These are phyloP conservation scores for Mariannaea elegans DNA, from an alignment of 2,329 filamentous ascomycete species.

Conservation along the genomic window DNA sequence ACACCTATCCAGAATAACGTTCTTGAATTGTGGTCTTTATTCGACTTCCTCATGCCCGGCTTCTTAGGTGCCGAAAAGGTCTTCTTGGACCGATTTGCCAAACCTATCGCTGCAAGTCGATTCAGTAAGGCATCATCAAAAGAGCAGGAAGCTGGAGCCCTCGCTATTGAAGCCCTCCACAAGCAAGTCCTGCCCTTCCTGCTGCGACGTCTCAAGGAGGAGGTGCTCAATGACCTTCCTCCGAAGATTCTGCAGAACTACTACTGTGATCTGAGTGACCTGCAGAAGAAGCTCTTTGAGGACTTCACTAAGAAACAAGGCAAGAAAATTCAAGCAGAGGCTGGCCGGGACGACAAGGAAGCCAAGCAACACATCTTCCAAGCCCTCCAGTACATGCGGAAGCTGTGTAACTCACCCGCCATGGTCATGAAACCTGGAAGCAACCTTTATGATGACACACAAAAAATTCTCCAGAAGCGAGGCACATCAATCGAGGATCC, in stretches of 20 bases:
- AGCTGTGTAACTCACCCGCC: slow-evolving; percentile 96
- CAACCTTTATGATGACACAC: slow-evolving; percentile 88
- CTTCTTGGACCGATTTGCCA: slow-evolving; percentile 94
- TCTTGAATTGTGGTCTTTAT: slow-evolving; percentile 94
- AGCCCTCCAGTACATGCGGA: slow-evolving; percentile 98
- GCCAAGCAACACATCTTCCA: slow-evolving; percentile 99
- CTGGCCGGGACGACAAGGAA: slow-evolving; percentile 86
- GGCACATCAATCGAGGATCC: slow-evolving; percentile 86
- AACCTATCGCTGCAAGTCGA: slow-evolving; percentile 92
- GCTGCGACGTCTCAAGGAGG: slow-evolving; percentile 94
- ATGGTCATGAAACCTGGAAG: slow-evolving; percentile 95
- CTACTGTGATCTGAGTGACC: slow-evolving; percentile 95
- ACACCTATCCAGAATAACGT: slow-evolving; percentile 99
- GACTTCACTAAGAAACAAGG: slow-evolving; percentile 95
- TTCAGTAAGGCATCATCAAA: slow-evolving; percentile 98
- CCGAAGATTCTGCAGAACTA: slow-evolving; percentile 99
- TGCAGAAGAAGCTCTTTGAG: slow-evolving; percentile 95
- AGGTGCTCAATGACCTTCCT: slow-evolving; percentile 93
- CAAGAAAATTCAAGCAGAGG: slow-evolving; percentile 85
- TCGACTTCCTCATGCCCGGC: slow-evolving; percentile 98
- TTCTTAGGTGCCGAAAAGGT: slow-evolving; percentile 95
- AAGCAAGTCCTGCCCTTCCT: slow-evolving; percentile 98
- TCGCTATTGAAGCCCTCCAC: slow-evolving; percentile 97
- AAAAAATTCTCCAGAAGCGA: slow-evolving; percentile 79
- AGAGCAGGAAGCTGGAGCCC: slow-evolving; percentile 94